Evolutionary conservation across 2,329 filamentous ascomycete genomes (phyloP), one percentile per base, ranked within the genome.

Genomic region (Exophiala sp.): DNA sequence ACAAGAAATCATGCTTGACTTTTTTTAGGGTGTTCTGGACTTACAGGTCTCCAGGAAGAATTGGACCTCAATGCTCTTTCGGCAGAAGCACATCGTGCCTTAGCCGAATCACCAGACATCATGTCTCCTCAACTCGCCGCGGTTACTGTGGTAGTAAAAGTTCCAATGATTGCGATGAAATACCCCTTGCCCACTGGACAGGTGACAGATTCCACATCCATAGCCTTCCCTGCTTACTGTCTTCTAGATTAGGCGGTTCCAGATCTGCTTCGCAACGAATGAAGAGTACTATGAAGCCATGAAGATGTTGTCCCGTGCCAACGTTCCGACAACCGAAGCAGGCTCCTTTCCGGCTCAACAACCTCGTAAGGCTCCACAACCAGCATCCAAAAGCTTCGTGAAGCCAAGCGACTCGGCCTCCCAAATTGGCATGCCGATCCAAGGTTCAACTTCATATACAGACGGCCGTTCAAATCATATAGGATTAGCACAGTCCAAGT

Each of bases 91-190:
- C 39, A 50, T 21, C 50, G 47, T 21, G 52, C 56, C 23, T 58
- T 56, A 42, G 35, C 43, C 13, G 53, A 53, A 27, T 10, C 34
- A 13, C 32, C 48, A 13, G 43, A 49, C 9, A 30, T 43, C 18
- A 16, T 44, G 10, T 30, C 27, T 46, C 27, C 42, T 46, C 14
- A 48, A 53, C 22, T 69, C 37, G 59, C 67, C 16, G 42, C 55
- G 5, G 68, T 71, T 43, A 65, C 68, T 9, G 64, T 73, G 13
- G 64, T 74, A 24, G 68, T 73, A 24, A 71, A 70, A 56, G 60
- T 62, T 7, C 71, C 71, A n/a, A 71, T 68, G 52, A 62, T 74
- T 30, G 71, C 71, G 21, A 64, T 74, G 35, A 72, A 71, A 53
- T 73, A 71, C 57, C 67, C 66, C 32, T 56, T 60, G 57, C 50